Conservation (phyloP, 2,329 filamentous ascomycete genomes). For the Xylariaceae sp. region DNA sequence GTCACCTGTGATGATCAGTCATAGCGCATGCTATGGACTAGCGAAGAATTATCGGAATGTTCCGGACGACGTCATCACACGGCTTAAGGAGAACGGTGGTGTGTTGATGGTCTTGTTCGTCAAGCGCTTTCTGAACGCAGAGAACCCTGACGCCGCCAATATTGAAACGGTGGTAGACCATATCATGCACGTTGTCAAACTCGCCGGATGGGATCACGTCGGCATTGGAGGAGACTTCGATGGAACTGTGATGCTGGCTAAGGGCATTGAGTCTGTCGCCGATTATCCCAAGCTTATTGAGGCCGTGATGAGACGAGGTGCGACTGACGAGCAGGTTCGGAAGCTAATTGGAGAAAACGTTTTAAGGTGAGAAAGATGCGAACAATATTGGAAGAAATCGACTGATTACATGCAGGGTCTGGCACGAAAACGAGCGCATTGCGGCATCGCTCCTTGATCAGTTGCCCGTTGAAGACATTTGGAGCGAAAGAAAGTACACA, state of each 20-base stretch:
- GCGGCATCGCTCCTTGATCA: conserved; percentile 36
- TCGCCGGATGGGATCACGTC: conserved; percentile 40
- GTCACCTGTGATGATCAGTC: conserved; percentile 70
- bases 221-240: conserved; percentile 45
- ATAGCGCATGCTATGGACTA: conserved; percentile 63
- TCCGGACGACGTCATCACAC: conserved; percentile 27
- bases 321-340: conserved; percentile 39
- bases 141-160: conserved; percentile 21
- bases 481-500: conserved; percentile 35
- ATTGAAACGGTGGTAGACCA: conserved; percentile 38
- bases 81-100: conserved; percentile 30
- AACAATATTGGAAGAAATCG: no score
- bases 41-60: conserved; percentile 70
- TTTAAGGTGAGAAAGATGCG: conserved; percentile 23
- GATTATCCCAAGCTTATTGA: conserved; percentile 44
- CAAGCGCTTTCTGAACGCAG: conserved; percentile 26
- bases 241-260: conserved; percentile 31
- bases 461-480: conserved; percentile 40
- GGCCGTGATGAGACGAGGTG: conserved; percentile 39
- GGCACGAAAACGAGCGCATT: conserved; percentile 37
- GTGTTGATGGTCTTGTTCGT: conserved; percentile 29
- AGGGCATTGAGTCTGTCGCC: conserved; percentile 32
- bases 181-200: conserved; percentile 41
- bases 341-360: conserved; percentile 40
- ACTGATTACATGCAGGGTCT: conserved; percentile 29